Evolutionary conservation across 2,329 filamentous ascomycete genomes (phyloP).

Genomic region (Claviceps africana): DNA sequence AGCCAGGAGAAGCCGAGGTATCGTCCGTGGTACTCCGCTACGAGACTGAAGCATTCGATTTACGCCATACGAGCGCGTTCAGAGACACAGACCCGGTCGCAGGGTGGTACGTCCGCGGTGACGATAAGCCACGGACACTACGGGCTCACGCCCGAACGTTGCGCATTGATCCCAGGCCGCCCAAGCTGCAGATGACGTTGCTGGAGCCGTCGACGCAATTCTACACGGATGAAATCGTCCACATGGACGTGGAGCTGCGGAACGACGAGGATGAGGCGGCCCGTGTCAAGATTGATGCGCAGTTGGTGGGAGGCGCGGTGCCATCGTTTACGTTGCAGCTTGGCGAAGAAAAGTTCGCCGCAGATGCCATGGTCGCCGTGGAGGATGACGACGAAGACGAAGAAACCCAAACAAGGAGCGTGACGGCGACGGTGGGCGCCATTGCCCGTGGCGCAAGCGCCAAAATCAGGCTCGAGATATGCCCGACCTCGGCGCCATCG

Average conservation of each 20-base stretch:
- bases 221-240: slow-evolving; percentile 70
- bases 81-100: slow-evolving; percentile 26
- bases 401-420: slow-evolving; percentile 20
- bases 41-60: slow-evolving; percentile 48
- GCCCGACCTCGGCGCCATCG: slow-evolving; percentile 34
- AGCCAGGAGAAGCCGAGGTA: slow-evolving; percentile 64
- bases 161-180: slow-evolving; percentile 73
- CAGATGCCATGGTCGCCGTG: slow-evolving; percentile 8
- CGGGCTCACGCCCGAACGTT: slow-evolving; percentile 41
- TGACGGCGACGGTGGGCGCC: slow-evolving; percentile 30
- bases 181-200: slow-evolving; percentile 69
- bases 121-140: slow-evolving; percentile 30
- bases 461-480: slow-evolving; percentile 33
- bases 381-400: slow-evolving; percentile 29
- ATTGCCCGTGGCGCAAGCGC: slow-evolving; percentile 31
- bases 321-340: slow-evolving; percentile 31
- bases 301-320: slow-evolving; percentile 45
- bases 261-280: slow-evolving; percentile 79
- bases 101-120: slow-evolving; percentile 36
- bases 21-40: slow-evolving; percentile 49
- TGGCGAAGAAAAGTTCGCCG: slow-evolving; percentile 19
- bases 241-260: slow-evolving; percentile 51
- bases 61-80: slow-evolving; percentile 51
- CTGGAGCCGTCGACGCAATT: slow-evolving; percentile 53
- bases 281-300: slow-evolving; percentile 54